Evolutionary conservation across 2,329 filamentous ascomycete genomes (phyloP).

Genomic region (Cercospora berteroae): DNA sequence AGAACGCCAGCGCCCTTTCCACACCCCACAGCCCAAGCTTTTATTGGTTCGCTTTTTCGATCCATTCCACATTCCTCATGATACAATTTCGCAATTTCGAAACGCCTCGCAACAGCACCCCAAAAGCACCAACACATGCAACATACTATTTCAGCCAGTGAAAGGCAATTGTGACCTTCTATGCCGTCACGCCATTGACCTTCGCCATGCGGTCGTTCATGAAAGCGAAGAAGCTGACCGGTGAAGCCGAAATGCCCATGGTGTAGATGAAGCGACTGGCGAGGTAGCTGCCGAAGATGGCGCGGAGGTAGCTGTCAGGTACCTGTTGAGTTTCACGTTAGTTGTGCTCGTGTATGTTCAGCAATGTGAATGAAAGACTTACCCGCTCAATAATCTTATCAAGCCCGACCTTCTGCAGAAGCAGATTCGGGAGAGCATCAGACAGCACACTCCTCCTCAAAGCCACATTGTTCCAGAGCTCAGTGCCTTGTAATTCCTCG

Average conservation of each 20-base stretch:
- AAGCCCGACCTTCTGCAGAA: conserved; percentile 86
- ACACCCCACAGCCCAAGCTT: not conserved
- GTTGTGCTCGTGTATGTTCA: too few species aligned
- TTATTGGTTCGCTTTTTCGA: conserved; percentile 3
- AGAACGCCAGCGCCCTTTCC: not conserved
- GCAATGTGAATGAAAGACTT: too few species aligned
- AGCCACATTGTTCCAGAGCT: conserved; percentile 80
- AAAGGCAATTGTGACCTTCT: not conserved
- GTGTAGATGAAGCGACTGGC: conserved; percentile 96
- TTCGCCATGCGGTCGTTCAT: conserved; percentile 51
- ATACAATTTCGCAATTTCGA: not conserved
- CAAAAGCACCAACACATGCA: not conserved
- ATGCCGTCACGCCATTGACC: conserved; percentile 13
- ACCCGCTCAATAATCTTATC: conserved; percentile 81
- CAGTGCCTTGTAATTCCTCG: conserved; percentile 90
- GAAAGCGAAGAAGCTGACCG: conserved; percentile 98
- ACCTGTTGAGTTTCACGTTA: conserved; percentile 50
- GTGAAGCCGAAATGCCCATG: conserved; percentile 86
- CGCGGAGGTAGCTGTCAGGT: conserved; percentile 84
- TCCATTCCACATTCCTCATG: conserved; percentile 16
- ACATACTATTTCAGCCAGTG: not conserved
- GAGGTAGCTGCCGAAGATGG: conserved; percentile 94
- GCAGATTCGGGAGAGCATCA: conserved; percentile 80
- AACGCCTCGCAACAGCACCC: not conserved
- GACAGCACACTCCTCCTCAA: conserved; percentile 75